Base-by-base conservation (phyloP, 2,329 filamentous ascomycete genomes). In the Davidsoniella neocaledoniae region DNA sequence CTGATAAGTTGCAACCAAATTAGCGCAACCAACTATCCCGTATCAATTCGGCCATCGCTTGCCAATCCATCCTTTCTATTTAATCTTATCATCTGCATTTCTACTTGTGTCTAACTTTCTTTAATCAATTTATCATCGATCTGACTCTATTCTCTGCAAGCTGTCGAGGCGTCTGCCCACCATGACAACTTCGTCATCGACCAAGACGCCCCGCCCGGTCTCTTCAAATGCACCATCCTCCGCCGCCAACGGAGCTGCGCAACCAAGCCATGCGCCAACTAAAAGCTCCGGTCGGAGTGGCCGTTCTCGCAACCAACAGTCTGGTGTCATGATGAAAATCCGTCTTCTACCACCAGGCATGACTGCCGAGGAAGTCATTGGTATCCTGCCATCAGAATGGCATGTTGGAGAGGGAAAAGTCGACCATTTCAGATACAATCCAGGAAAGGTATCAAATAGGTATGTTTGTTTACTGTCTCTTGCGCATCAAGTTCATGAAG, bases 341-440 rank as follows among this genome's bases (percentile, higher is more conserved):
- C 79, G 93, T 48, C 77, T 90, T 51, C 74, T 98, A 3, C 86
- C 91, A 8, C 88, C 91, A 1, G 86, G 83, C 7, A 71, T 98
- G 62, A 93, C 84, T 0, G 76, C 85, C 59, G 64, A 72, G 1
- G 91, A 98, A 59, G 90, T 93, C 55, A 70, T 79, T 58, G 64
- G 68, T 12, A 72, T 79, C 7, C 63, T 95, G 10, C 88, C 87
- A 3, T 73, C 80, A 1, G 81, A 87, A 45, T 96, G 90, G 90
- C 83, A 79, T 58, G 58, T 74, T 3, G 84, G 83, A n/a, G 76
- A 74, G 44, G 86, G 86, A 29, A 91, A 81, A 61, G 77, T 93
- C 10, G 88, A 94, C 62, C 95, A 86, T 85, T 71, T 83, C 56
- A 74, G 74, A 45, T 98, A 69, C 55, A 63, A 65, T 5, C 57